Evolutionary conservation across 768 basidiomycete species (phyloP), one percentile per base, ranked within the genome.

Genomic region (Pisolithus orientalis): DNA sequence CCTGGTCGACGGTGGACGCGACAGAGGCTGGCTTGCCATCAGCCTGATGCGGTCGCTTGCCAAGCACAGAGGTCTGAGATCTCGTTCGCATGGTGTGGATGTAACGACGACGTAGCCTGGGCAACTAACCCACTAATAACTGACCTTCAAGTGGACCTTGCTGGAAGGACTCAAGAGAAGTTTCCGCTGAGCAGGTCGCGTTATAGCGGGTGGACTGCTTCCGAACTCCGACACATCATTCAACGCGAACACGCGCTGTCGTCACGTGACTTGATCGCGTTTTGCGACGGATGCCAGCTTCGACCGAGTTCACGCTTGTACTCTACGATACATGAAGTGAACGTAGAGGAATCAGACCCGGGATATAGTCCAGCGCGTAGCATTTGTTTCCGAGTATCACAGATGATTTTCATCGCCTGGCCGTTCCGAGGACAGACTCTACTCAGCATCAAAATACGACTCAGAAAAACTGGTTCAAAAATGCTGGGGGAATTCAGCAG

Each of bases 31-130:
- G 52, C 24, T 40, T 47, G 16, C 38, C 45, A 16, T 71, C 71
- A 37, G 66, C 59, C 47, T 71, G 72, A 51, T 77, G 77, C 40
- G 71, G 58, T 51, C 79, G 72, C 62, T 80, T 80, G 39, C 79
- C 79, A 27, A 80, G 73, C 45, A 80, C 75, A 25, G 78, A 75
- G 65, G 73, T 27, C 68, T 73, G 53, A 57, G 59, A 52, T 66
- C 71, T 62, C 37, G 73, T 73, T 61, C 69, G 72, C 77, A 79
- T 78, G 48, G 52, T 58, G 51, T 34, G 34, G 49, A 47, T 29
- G 38, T 29, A 6, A 3, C 43, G 24, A 6, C 9, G 34, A 28
- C 9, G 13, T 5, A 44, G 31, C 25, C 29, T 6, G 17, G 37
- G n/a, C 38, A 17, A 27, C 45, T 10, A 43, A 34, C n/a, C n/a